These are phyloP conservation scores for Fusarium equiseti DNA, from an alignment of 2,329 filamentous ascomycete species.

Conservation along the genomic window DNA sequence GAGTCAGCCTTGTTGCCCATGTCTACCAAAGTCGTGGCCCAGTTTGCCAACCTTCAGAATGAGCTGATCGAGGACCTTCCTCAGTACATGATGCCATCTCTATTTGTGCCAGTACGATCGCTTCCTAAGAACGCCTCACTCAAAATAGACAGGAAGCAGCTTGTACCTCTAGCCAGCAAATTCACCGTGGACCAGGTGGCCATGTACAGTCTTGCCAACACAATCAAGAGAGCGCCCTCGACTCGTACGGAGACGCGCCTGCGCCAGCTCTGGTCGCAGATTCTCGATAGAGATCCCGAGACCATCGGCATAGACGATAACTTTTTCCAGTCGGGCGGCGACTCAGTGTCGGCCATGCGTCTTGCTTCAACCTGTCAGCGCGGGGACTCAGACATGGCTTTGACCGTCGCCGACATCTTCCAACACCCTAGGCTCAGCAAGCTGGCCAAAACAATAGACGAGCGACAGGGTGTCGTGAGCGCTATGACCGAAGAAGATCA, in stretches of 20 bases:
- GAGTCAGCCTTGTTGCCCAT: slow-evolving; percentile 3
- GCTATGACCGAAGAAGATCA: slow-evolving; percentile 10
- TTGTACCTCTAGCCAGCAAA: slow-evolving; percentile 3
- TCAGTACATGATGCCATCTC: slow-evolving; percentile 12
- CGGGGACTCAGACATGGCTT: slow-evolving; percentile 6
- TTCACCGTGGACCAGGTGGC: slow-evolving; percentile 10
- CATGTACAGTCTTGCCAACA: slow-evolving; percentile 6
- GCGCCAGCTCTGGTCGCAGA: slow-evolving; percentile 10
- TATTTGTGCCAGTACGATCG: slow-evolving; percentile 9
- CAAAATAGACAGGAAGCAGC: slow-evolving; percentile 11
- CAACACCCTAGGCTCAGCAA: slow-evolving; percentile 10
- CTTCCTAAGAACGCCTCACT: slow-evolving; percentile 11
- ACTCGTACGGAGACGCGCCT: slow-evolving; percentile 3
- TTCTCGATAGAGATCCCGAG: slow-evolving; percentile 2
- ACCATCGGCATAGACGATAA: slow-evolving; percentile 7
- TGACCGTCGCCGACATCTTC: slow-evolving; percentile 13
- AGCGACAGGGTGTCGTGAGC: slow-evolving; percentile 9
- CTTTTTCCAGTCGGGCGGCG: slow-evolving; percentile 10
- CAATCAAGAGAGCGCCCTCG: slow-evolving; percentile 10
- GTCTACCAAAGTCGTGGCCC: slow-evolving; percentile 4
- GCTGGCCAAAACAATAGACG: slow-evolving; percentile 10
- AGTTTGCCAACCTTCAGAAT: slow-evolving; percentile 10
- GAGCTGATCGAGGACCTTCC: slow-evolving; percentile 10
- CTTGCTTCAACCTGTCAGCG: slow-evolving; percentile 13
- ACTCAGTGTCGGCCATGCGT: slow-evolving; percentile 14